Percentiles rank a stretch among this genome's conserved stretches.
Conservation (phyloP, 257 asterid species). For the Coffea canephora region DNA sequence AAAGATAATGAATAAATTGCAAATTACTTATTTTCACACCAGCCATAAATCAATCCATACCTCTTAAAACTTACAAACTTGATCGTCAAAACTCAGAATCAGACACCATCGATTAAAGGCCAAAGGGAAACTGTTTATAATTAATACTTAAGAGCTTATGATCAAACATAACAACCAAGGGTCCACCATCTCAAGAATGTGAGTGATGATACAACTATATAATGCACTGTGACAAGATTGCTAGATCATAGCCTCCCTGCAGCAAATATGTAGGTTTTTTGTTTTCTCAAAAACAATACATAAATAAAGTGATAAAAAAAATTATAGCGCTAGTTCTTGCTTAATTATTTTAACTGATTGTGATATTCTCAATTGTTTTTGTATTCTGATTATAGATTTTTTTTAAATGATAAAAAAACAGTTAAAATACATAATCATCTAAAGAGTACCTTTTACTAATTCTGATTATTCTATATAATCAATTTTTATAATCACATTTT, state of each 20-base stretch:
- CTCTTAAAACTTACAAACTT: not conserved
- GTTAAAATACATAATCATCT: too few species aligned
- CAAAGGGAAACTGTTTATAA: not conserved
- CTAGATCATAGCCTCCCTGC: not conserved
- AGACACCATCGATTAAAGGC: not conserved
- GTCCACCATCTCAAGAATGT: not conserved
- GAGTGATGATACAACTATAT: slow-evolving; percentile 3
- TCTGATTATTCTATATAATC: too few species aligned
- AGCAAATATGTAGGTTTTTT: not conserved
- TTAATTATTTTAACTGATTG: too few species aligned
- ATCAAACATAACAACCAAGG: not conserved
- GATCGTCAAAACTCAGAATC: not conserved
- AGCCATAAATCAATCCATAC: too few species aligned
- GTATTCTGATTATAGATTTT: too few species aligned
- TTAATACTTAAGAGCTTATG: not conserved
- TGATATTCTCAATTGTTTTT: too few species aligned
- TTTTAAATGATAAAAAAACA: too few species aligned
- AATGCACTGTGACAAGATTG: not conserved
- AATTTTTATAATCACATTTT: too few species aligned
- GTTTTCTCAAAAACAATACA: not conserved
- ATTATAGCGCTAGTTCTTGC: too few species aligned
- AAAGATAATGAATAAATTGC: too few species aligned
- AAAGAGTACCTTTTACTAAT: too few species aligned
- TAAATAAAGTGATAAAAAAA: not conserved
- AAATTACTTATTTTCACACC: too few species aligned